Conservation (phyloP, 805 yeast species). For the Sungouiella thailandica region DNA sequence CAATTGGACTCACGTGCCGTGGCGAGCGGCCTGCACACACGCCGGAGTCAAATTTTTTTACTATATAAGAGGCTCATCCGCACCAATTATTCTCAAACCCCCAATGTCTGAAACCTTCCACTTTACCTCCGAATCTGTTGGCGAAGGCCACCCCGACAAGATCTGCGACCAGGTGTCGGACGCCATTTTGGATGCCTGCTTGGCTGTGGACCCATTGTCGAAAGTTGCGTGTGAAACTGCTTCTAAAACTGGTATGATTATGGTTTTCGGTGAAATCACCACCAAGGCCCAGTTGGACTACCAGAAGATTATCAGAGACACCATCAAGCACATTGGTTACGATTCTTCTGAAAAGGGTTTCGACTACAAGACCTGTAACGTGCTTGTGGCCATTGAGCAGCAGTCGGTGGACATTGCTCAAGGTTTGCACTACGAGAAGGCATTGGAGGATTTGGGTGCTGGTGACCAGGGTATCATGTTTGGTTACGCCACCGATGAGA, state of each 20-base stretch:
- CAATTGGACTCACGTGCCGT: not conserved
- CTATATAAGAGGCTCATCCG: not conserved
- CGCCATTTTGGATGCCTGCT: conserved; percentile 96
- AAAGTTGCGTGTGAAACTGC: conserved; percentile 99
- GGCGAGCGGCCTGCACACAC: not conserved
- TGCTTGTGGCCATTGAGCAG: conserved; percentile 97
- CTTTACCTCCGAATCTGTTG: conserved; percentile 84
- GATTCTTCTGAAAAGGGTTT: conserved; percentile 95
- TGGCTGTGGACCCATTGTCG: conserved; percentile 91
- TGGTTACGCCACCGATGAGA: conserved; percentile 98
- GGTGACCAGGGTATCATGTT: conserved; percentile 99
- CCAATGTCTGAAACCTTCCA: conserved; percentile 41
- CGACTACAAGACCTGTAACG: conserved; percentile 99
- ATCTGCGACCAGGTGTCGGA: conserved; percentile 99
- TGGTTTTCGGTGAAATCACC: conserved; percentile 99
- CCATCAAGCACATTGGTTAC: conserved; percentile 97
- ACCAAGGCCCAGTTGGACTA: conserved; percentile 92
- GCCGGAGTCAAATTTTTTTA: not conserved
- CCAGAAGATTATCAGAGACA: conserved; percentile 97
- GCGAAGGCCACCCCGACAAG: conserved; percentile 94
- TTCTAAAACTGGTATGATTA: conserved; percentile 97
- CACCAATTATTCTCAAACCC: no score
- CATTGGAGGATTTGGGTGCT: conserved; percentile 95
- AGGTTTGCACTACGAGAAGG: conserved; percentile 96
- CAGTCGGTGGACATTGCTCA: conserved; percentile 99